Conservation (phyloP, 139 green algal species). For the Chlamydomonas applanata region DNA sequence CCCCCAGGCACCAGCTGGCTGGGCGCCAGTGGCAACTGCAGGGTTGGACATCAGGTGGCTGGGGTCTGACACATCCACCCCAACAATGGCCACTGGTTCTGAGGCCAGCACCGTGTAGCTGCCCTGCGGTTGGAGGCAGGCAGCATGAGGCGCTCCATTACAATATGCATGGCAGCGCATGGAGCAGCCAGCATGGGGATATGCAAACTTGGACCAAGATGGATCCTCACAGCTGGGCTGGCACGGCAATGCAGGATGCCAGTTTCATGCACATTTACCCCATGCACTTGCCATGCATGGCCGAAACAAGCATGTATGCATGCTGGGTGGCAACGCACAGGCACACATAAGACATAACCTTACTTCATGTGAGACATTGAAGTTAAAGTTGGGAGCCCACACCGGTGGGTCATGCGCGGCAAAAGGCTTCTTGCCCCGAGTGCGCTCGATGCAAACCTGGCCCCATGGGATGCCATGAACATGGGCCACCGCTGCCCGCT, state of each 20-base stretch:
- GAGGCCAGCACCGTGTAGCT: constrained; percentile 26
- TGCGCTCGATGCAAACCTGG: constrained; percentile 45
- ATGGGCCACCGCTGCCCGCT: neutral
- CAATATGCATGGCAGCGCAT: too few relatives aligned
- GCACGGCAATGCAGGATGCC: too few relatives aligned
- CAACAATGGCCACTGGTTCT: constrained; percentile 14
- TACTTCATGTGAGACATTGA: constrained; percentile 46
- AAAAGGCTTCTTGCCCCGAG: constrained; percentile 59
- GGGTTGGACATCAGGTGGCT: neutral
- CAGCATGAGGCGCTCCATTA: too few relatives aligned
- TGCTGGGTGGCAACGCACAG: neutral
- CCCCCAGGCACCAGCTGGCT: neutral
- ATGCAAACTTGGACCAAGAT: too few relatives aligned
- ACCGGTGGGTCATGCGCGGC: constrained; percentile 2
- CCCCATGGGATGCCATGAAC: constrained; percentile 5
- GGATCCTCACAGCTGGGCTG: too few relatives aligned
- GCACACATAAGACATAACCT: neutral
- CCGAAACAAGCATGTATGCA: neutral
- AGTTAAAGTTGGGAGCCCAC: constrained; percentile 27
- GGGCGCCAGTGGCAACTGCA: neutral
- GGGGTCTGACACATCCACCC: constrained; percentile 22
- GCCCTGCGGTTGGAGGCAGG: constrained; percentile 26
- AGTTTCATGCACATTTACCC: too few relatives aligned
- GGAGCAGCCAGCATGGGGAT: too few relatives aligned
- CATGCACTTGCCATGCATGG: too few relatives aligned